A percentile compares a stretch with the other conserved stretches of the same genome.
phyloP scores from a whole-genome alignment of 805 yeast species.

The Teunomyces panamensis region DNA sequence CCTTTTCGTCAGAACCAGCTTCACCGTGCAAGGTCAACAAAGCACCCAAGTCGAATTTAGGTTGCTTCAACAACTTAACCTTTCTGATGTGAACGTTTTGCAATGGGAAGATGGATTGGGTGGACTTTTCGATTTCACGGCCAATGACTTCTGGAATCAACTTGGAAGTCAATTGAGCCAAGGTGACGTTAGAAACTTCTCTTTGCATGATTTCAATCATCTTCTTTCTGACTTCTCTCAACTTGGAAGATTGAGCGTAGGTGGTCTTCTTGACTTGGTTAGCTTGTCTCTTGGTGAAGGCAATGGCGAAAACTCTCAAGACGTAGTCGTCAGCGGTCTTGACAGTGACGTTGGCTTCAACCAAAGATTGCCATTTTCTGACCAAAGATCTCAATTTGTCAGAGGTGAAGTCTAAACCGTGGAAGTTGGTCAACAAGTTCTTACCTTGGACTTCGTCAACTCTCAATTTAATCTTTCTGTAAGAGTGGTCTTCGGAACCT shows the following conservation, averaged over 20 bases:
- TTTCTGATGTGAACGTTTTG: slow-evolving; percentile 99
- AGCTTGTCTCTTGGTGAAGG: slow-evolving; percentile 96
- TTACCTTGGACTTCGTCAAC: slow-evolving; percentile 99
- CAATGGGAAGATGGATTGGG: slow-evolving; percentile 92
- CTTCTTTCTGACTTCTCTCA: slow-evolving; percentile 96
- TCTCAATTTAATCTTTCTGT: slow-evolving; percentile 96
- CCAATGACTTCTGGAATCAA: slow-evolving; percentile 98
- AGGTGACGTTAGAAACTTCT: slow-evolving; percentile 91
- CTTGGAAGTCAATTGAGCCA: slow-evolving; percentile 95
- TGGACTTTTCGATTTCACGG: slow-evolving; percentile 96
- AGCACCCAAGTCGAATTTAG: slow-evolving; percentile 97
- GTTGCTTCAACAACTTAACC: slow-evolving; percentile 97
- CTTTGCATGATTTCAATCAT: slow-evolving; percentile 94
- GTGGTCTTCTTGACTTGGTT: slow-evolving; percentile 97
- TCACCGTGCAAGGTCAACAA: slow-evolving; percentile 98
- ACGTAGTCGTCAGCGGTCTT: slow-evolving; percentile 98
- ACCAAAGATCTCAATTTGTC: slow-evolving; percentile 97
- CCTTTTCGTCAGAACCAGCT: slow-evolving; percentile 83
- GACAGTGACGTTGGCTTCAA: slow-evolving; percentile 97
- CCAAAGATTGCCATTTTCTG: slow-evolving; percentile 98
- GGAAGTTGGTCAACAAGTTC: slow-evolving; percentile 98
- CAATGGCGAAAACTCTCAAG: slow-evolving; percentile 94
- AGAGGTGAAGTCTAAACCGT: slow-evolving; percentile 97
- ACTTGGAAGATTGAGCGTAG: slow-evolving; percentile 96
- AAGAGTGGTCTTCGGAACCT: slow-evolving; percentile 98